Evolutionary conservation across 108 stramenopile genomes (phyloP).

Genomic region (Cyclotella atomus): DNA sequence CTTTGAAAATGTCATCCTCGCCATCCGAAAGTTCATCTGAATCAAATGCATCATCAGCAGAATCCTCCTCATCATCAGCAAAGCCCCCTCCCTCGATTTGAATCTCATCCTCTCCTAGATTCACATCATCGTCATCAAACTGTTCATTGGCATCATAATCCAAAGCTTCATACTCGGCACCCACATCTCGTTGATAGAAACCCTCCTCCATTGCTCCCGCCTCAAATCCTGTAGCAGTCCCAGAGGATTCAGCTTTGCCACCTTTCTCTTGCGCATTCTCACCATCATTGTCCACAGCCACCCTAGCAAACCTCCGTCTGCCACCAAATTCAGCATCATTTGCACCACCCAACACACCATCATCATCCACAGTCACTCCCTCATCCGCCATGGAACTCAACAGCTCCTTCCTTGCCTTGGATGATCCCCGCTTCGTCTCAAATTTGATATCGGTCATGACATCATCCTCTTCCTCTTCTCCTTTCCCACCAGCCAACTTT

Average conservation of each 20-base stretch:
- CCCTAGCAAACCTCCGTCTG: constrained; percentile 66
- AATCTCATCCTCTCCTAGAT: constrained; percentile 80
- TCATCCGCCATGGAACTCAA: constrained; percentile 66
- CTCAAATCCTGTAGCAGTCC: constrained; percentile 64
- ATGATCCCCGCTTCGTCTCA: constrained; percentile 43
- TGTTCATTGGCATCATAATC: constrained; percentile 92
- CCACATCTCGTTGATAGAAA: constrained; percentile 86
- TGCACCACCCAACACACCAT: constrained; percentile 85
- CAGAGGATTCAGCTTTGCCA: constrained; percentile 7
- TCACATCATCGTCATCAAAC: constrained; percentile 91
- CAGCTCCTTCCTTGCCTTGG: constrained; percentile 70
- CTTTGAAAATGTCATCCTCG: constrained; percentile 57
- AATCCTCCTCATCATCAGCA: constrained; percentile 53
- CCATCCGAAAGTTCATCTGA: constrained; percentile 55
- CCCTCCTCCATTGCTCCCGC: constrained; percentile 87
- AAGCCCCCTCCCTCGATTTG: constrained; percentile 60
- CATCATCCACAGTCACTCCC: constrained; percentile 72
- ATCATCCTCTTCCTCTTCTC: constrained; percentile 78
- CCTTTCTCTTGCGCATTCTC: constrained; percentile 10
- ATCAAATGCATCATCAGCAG: constrained; percentile 42
- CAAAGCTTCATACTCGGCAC: constrained; percentile 87
- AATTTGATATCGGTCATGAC: constrained; percentile 83
- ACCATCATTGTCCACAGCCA: constrained; percentile 17
- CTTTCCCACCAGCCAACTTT: constrained; percentile 48
- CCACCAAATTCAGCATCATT: constrained; percentile 84